phyloP scores from a whole-genome alignment of 1,139 yeast genomes.

The Yamadazyma atlantica region DNA sequence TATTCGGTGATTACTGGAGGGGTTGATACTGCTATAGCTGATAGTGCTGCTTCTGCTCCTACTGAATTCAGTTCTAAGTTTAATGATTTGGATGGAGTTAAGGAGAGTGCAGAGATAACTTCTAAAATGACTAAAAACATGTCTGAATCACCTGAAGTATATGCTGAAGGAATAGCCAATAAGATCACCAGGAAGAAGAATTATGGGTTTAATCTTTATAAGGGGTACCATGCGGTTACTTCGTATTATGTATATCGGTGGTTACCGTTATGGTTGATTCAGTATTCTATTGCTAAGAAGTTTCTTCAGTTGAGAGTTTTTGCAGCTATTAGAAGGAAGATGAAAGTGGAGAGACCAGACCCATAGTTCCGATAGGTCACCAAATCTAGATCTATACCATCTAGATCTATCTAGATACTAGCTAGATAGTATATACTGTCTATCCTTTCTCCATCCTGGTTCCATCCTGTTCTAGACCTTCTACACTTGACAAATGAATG shows the following conservation, averaged over 20 bases:
- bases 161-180: slow-evolving; percentile 30
- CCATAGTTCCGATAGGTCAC: too few relatives aligned
- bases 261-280: slow-evolving; percentile 32
- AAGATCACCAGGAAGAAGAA: slow-evolving; percentile 16
- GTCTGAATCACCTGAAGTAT: slow-evolving; percentile 24
- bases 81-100: slow-evolving; percentile 26
- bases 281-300: slow-evolving; percentile 23
- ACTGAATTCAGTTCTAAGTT: too few relatives aligned
- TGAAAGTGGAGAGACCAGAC: not conserved
- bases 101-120: slow-evolving; percentile 21
- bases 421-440: too few relatives aligned
- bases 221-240: slow-evolving; percentile 20
- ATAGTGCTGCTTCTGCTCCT: too few relatives aligned
- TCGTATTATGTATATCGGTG: slow-evolving; percentile 22
- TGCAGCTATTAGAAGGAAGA: slow-evolving; percentile 9
- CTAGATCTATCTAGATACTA: too few relatives aligned
- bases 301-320: slow-evolving; percentile 33
- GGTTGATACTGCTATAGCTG: slow-evolving; percentile 28
- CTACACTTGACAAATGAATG: too few relatives aligned
- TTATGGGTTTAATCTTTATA: slow-evolving; percentile 10
- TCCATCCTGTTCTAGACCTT: too few relatives aligned
- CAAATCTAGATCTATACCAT: too few relatives aligned
- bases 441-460: too few relatives aligned
- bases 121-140: slow-evolving; percentile 22
- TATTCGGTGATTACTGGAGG: slow-evolving; percentile 35